Percentiles rank a stretch among this genome's conserved stretches.
These are phyloP conservation scores for Circinella umbellata DNA, from an alignment of 371 early-diverging fungal genomes.

Conservation along the genomic window DNA sequence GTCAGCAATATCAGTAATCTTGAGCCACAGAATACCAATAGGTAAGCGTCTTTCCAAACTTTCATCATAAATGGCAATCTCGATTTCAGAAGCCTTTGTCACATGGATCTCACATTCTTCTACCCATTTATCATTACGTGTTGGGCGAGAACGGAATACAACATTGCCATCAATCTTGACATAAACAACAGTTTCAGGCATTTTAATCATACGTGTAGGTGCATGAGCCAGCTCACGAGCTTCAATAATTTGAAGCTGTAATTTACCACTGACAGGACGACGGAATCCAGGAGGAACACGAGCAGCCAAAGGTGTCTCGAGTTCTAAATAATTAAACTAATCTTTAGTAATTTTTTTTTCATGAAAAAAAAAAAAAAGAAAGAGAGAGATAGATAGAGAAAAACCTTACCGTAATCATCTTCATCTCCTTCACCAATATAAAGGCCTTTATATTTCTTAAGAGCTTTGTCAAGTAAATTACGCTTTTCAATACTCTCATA, in stretches of 20 bases:
- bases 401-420: conserved; percentile 42
- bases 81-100: conserved; percentile 90
- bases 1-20: conserved; percentile 81
- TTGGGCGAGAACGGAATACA: conserved; percentile 75
- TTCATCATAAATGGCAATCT: conserved; percentile 83
- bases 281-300: conserved; percentile 71
- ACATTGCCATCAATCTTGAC: conserved; percentile 88
- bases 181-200: conserved; percentile 65
- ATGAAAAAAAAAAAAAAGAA: not conserved
- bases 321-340: conserved; percentile 28
- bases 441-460: conserved; percentile 84
- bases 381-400: conserved; percentile 13
- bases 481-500: conserved; percentile 85
- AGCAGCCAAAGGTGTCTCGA: conserved; percentile 50
- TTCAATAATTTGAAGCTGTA: conserved; percentile 70
- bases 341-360: not conserved
- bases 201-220: conserved; percentile 57
- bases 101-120: conserved; percentile 87
- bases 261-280: conserved; percentile 76
- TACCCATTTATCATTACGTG: conserved; percentile 76
- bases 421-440: conserved; percentile 76
- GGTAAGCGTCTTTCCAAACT: conserved; percentile 70
- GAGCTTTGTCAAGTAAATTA: conserved; percentile 76
- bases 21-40: conserved; percentile 84
- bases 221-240: conserved; percentile 75